Percentiles rank a stretch among this genome's conserved stretches.
Conservation (phyloP, 1,139 yeast genomes). For the Debaryomyces udenii region DNA sequence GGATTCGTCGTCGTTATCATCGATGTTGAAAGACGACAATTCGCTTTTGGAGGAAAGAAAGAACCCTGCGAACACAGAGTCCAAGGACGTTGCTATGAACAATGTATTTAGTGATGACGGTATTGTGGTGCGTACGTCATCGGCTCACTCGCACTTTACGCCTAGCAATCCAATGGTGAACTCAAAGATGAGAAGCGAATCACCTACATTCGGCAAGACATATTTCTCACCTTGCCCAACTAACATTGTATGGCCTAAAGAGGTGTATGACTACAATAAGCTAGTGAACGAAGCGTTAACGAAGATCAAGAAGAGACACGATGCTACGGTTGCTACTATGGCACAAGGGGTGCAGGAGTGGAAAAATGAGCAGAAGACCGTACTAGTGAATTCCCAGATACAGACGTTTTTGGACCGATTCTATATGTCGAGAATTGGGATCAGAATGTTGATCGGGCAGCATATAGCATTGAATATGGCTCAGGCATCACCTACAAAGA, state of each 20-base stretch:
- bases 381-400: constrained; percentile 60
- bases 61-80: constrained; percentile 37
- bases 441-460: constrained; percentile 87
- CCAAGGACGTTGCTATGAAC: constrained; percentile 43
- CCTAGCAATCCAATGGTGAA: not conserved
- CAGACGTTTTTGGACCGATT: constrained; percentile 81
- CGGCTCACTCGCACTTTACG: constrained; percentile 18
- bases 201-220: constrained; percentile 53
- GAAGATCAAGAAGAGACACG: constrained; percentile 80
- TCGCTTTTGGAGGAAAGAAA: constrained; percentile 21
- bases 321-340: constrained; percentile 90
- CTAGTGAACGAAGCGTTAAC: constrained; percentile 66
- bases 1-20: constrained; percentile 4
- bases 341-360: constrained; percentile 93
- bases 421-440: constrained; percentile 86
- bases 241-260: constrained; percentile 67
- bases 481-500: constrained; percentile 53
- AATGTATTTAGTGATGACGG: constrained; percentile 58
- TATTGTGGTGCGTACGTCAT: constrained; percentile 42
- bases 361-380: constrained; percentile 60
- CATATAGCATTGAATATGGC: constrained; percentile 79
- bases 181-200: constrained; percentile 17
- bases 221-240: constrained; percentile 64
- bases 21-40: constrained; percentile 6
- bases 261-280: constrained; percentile 72